phyloP scores from a whole-genome alignment of 1,284 basidiomycete species.

The Ceratobasidium sp. region DNA sequence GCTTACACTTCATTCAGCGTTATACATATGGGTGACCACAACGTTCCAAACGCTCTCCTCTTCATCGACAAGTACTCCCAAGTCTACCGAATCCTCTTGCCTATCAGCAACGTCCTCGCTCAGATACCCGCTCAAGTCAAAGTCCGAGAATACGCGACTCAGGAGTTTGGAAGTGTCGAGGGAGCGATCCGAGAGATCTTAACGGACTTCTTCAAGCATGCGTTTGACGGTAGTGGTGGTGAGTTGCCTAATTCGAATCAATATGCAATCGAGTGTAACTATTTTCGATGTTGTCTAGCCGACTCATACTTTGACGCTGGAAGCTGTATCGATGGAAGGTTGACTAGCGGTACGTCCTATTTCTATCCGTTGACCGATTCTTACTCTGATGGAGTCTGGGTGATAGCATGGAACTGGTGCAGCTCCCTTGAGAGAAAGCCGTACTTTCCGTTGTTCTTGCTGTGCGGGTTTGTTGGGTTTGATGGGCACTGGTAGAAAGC shows the following conservation, averaged over 20 bases:
- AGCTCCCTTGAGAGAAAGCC: slow-evolving; percentile 83
- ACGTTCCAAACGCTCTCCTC: slow-evolving; percentile 87
- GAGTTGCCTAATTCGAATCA: not conserved
- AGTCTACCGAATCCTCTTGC: slow-evolving; percentile 86
- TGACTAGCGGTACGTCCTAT: slow-evolving; percentile 45
- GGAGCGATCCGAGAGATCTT: slow-evolving; percentile 77
- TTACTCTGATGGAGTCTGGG: slow-evolving; percentile 57
- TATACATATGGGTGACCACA: slow-evolving; percentile 69
- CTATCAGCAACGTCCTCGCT: slow-evolving; percentile 81
- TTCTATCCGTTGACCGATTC: slow-evolving; percentile 53
- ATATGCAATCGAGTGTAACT: not conserved
- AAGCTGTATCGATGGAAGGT: not conserved
- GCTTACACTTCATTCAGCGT: slow-evolving; percentile 25
- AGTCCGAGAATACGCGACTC: slow-evolving; percentile 77
- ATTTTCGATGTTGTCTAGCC: not conserved
- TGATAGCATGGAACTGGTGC: slow-evolving; percentile 85
- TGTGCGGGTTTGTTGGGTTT: slow-evolving; percentile 84
- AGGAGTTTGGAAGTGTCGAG: slow-evolving; percentile 81
- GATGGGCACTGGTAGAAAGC: slow-evolving; percentile 79
- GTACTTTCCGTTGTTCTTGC: slow-evolving; percentile 81
- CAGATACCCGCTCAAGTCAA: slow-evolving; percentile 75
- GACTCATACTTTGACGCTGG: slow-evolving; percentile 68
- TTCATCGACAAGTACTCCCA: slow-evolving; percentile 91
- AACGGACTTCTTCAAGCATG: slow-evolving; percentile 85
- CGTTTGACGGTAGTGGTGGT: slow-evolving; percentile 46